Conservation (phyloP, 192 early-diverging fungal genomes). For the Backusella macrospora region DNA sequence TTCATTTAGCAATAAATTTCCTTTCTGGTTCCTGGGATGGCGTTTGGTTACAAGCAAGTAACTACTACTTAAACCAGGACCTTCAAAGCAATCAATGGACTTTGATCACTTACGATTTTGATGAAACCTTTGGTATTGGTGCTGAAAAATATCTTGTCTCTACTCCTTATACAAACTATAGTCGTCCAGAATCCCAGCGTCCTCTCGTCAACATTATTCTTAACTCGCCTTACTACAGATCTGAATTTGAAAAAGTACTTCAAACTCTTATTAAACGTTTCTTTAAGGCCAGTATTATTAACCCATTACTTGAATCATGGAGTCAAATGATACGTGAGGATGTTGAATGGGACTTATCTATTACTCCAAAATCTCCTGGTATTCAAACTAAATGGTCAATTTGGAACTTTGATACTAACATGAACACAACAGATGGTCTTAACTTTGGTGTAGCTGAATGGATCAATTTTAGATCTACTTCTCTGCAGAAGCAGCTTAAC, state of each 20-base stretch:
- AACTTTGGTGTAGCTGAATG: conserved; percentile 35
- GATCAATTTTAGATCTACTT: conserved; percentile 17
- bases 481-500: conserved; percentile 20
- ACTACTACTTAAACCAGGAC: conserved; percentile 45
- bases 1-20: conserved; percentile 43
- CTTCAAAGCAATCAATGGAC: conserved; percentile 40
- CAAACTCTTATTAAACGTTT: conserved; percentile 40
- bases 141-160: conserved; percentile 27
- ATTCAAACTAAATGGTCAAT: conserved; percentile 22
- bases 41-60: conserved; percentile 39
- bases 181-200: conserved; percentile 31
- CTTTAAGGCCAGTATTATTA: conserved; percentile 44
- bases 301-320: conserved; percentile 41
- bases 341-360: conserved; percentile 40
- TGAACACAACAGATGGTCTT: conserved; percentile 22
- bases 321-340: conserved; percentile 43
- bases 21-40: conserved; percentile 44
- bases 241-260: conserved; percentile 44
- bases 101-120: conserved; percentile 44
- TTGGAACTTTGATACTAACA: conserved; percentile 29
- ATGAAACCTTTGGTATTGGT: conserved; percentile 46
- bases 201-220: conserved; percentile 37
- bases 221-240: conserved; percentile 37
- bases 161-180: conserved; percentile 40
- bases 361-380: conserved; percentile 30